Percentiles rank a stretch among this genome's conserved stretches.
These are phyloP conservation scores for Atkinsonella texensis DNA, from an alignment of 2,329 filamentous ascomycete species.

Conservation along the genomic window DNA sequence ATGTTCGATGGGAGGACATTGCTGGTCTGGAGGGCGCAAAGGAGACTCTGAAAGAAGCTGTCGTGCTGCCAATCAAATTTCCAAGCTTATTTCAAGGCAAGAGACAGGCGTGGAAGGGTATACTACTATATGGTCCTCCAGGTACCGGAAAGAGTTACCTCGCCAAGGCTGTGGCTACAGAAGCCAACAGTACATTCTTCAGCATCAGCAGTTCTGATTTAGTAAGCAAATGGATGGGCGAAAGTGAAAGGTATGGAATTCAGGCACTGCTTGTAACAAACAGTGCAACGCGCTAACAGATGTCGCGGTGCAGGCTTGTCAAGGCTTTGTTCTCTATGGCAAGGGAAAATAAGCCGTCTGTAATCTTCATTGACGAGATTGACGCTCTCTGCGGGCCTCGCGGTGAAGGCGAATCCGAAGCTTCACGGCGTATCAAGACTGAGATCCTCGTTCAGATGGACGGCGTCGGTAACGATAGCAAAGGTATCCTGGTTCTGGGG, in stretches of 20 bases:
- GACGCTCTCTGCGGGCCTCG: slow-evolving; percentile 91
- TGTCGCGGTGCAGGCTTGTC: slow-evolving; percentile 52
- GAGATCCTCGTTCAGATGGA: slow-evolving; percentile 99
- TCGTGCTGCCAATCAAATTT: slow-evolving; percentile 96
- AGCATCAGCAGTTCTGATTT: slow-evolving; percentile 94
- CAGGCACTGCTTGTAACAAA: neutral
- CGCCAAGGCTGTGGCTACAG: slow-evolving; percentile 93
- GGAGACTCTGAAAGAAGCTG: slow-evolving; percentile 94
- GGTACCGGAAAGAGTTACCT: slow-evolving; percentile 97
- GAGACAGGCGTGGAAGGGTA: slow-evolving; percentile 96
- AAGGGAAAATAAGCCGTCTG: slow-evolving; percentile 92
- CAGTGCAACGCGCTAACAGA: slow-evolving; percentile 11
- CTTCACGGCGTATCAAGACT: slow-evolving; percentile 94
- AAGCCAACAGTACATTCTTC: slow-evolving; percentile 98
- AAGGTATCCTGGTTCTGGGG: slow-evolving; percentile 85
- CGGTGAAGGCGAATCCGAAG: slow-evolving; percentile 92
- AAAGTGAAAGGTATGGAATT: slow-evolving; percentile 70
- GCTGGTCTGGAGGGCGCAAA: slow-evolving; percentile 89
- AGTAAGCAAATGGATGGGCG: slow-evolving; percentile 99
- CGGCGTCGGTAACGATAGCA: slow-evolving; percentile 90
- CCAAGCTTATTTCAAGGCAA: slow-evolving; percentile 93
- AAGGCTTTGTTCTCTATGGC: slow-evolving; percentile 97
- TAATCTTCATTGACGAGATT: slow-evolving; percentile 98
- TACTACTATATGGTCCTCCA: slow-evolving; percentile 87
- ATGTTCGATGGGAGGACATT: slow-evolving; percentile 96